A percentile compares a stretch with the other conserved stretches of the same genome.
Evolutionary conservation across 176 grass and related monocot genomes (phyloP).

Genomic region (Elymus sibiricus): DNA sequence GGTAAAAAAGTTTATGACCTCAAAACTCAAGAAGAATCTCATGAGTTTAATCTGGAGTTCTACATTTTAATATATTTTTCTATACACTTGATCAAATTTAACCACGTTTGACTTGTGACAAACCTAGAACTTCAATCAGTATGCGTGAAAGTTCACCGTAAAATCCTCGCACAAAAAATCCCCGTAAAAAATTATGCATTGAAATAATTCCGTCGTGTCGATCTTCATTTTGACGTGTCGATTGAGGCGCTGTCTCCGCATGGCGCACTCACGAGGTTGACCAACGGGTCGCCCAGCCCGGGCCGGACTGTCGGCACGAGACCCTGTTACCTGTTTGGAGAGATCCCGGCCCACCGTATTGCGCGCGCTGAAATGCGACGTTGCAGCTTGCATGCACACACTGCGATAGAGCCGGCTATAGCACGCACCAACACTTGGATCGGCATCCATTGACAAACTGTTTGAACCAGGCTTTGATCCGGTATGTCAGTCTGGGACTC

Average conservation of each 20-base stretch:
- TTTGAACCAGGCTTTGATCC: neutral
- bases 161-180: no score
- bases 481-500: neutral
- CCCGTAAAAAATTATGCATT: no score
- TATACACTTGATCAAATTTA: no score
- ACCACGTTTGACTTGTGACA: no score
- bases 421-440: neutral
- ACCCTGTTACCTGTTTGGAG: neutral
- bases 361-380: neutral
- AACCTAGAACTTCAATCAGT: no score
- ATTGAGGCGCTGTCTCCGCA: neutral
- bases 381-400: neutral
- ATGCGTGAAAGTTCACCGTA: no score
- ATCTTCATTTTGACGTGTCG: conserved; percentile 18
- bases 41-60: no score
- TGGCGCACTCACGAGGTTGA: conserved; percentile 35
- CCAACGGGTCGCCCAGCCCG: neutral
- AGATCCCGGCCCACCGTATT: neutral
- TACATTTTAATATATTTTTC: no score
- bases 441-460: neutral
- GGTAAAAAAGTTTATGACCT: no score
- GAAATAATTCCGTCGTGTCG: neutral
- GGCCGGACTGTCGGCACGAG: conserved; percentile 25
- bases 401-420: neutral
- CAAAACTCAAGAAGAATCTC: no score